These are phyloP conservation scores for Scheffersomyces quercinus DNA, from an alignment of 1,139 yeast species.

Conservation along the genomic window DNA sequence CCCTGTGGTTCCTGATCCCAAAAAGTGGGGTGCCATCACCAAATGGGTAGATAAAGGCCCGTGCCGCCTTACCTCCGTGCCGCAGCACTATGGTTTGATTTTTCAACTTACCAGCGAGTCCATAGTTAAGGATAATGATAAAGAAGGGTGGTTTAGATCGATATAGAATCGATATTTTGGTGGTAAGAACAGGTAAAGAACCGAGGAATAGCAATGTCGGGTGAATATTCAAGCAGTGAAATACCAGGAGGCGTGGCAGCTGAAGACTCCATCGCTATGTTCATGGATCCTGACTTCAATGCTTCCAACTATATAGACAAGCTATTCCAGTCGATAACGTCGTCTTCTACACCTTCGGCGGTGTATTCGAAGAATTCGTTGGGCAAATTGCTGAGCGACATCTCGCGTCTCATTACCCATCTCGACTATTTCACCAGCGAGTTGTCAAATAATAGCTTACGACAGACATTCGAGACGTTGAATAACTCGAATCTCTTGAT, in stretches of 20 bases:
- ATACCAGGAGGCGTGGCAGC: neutral
- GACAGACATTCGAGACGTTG: conserved; percentile 45
- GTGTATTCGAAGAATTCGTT: conserved; percentile 12
- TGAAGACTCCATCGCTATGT: conserved; percentile 28
- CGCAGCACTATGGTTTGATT: no score
- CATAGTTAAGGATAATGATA: no score
- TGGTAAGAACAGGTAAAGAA: no score
- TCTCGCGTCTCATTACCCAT: conserved; percentile 50
- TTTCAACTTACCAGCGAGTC: no score
- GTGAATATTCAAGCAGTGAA: neutral
- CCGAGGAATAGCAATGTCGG: neutral
- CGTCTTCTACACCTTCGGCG: neutral
- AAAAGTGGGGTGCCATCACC: no score
- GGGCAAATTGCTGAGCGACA: conserved; percentile 28
- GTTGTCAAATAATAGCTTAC: conserved; percentile 47
- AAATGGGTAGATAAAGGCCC: no score
- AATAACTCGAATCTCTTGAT: conserved; percentile 19
- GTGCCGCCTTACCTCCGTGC: no score
- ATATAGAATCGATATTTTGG: no score
- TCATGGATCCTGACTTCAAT: conserved; percentile 42
- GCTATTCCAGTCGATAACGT: conserved; percentile 28
- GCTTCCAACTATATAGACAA: conserved; percentile 41
- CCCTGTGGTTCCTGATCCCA: no score
- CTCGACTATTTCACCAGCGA: conserved; percentile 63
- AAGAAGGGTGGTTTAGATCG: no score